Conservation (phyloP, 2,329 filamentous ascomycete species). For the Colletotrichum tamarilloi region DNA sequence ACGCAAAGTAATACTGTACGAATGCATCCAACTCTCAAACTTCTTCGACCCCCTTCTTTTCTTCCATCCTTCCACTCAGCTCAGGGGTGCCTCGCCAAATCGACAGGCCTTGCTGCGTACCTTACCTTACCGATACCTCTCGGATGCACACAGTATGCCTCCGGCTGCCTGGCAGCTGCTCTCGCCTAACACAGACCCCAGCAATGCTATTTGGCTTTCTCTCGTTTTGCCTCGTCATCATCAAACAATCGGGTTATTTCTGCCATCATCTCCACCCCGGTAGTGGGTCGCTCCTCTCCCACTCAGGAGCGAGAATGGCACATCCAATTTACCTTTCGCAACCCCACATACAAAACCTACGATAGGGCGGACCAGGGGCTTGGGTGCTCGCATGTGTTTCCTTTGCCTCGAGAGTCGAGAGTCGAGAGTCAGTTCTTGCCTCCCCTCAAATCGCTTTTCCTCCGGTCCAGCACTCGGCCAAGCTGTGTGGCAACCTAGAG, state of each 20-base stretch:
- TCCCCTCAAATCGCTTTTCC: neutral
- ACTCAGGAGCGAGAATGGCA: constrained; percentile 21
- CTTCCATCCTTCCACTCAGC: neutral
- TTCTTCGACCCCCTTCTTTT: neutral
- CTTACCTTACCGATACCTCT: no score
- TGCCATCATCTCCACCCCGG: constrained; percentile 27
- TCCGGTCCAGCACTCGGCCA: neutral
- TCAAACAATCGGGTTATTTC: constrained; percentile 37
- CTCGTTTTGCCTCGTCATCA: constrained; percentile 35
- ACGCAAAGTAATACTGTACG: neutral
- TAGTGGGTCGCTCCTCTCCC: constrained; percentile 9
- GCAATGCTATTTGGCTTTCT: constrained; percentile 27
- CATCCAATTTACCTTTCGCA: constrained; percentile 31
- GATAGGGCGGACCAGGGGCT: constrained; percentile 31
- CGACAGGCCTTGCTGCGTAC: neutral
- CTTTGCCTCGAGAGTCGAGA: constrained; percentile 2
- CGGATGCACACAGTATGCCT: neutral
- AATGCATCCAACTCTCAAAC: neutral
- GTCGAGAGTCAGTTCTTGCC: neutral
- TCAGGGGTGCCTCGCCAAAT: neutral
- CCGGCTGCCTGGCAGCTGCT: neutral
- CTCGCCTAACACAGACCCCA: constrained; percentile 8
- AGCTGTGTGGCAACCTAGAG: neutral
- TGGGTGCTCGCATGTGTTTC: constrained; percentile 27
- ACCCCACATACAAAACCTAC: constrained; percentile 35